Evolutionary conservation across 208 protist species (phyloP).

Genomic region (Crithidia thermophila): DNA sequence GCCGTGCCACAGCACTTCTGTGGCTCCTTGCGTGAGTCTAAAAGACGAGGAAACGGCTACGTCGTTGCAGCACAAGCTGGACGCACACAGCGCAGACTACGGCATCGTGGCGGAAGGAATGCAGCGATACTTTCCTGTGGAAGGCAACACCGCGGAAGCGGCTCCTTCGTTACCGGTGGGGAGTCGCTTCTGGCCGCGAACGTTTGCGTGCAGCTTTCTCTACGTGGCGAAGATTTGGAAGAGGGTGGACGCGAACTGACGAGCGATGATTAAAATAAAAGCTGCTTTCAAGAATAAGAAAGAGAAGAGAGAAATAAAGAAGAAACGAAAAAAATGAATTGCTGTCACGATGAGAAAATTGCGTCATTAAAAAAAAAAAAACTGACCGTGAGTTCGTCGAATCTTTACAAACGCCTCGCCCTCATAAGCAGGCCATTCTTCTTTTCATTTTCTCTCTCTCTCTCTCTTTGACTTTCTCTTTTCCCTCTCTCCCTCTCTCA

Average conservation of each 20-base stretch:
- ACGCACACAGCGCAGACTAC: constrained; percentile 30
- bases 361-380: background rate
- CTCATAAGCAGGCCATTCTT: background rate
- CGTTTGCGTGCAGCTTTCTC: constrained; percentile 75
- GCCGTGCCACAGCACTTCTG: background rate
- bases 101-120: constrained; percentile 24
- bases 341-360: background rate
- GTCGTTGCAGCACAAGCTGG: constrained; percentile 28
- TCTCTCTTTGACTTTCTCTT: background rate
- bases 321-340: too few species aligned
- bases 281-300: background rate
- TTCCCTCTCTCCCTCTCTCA: too few species aligned
- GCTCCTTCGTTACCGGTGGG: constrained; percentile 5
- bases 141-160: background rate
- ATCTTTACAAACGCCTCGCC: background rate
- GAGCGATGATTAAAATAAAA: too few species aligned
- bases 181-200: constrained; percentile 71
- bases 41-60: background rate
- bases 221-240: constrained; percentile 86
- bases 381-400: background rate
- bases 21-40: constrained; percentile 27
- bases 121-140: constrained; percentile 10
- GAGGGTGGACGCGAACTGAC: constrained; percentile 11
- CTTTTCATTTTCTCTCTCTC: background rate
- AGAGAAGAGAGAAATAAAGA: too few species aligned